Base-by-base conservation (phyloP, 495 filamentous ascomycete species). In the Aspergillus asperescens region DNA sequence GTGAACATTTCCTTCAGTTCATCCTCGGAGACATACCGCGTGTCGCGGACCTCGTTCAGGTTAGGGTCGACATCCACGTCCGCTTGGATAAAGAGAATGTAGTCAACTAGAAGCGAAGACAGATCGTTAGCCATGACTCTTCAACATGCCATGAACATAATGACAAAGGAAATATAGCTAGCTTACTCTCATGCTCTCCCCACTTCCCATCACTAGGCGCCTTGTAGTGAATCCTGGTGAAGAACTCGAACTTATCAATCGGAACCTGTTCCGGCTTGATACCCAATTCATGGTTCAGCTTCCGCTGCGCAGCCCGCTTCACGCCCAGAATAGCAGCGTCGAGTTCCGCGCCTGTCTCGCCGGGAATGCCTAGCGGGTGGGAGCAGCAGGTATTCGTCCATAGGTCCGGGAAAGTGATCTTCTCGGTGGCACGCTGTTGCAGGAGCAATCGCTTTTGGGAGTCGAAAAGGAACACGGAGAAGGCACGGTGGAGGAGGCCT, bases 371-470 rank as follows among this genome's bases (percentile, higher is more conserved):
- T 47, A 99, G 77, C 7, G 93, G 93, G 70, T 99, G 93, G 25
- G 93, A 99, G 76, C 93, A 99, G 80, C 93, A 99, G 32, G 93
- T 99, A 72, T 99, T 99, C 51, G 93, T 99, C 93, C 93, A 99
- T 89, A 96, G 91, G 65, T 90, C 88, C 27, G 93, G 93, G 75
- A 99, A 99, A 13, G 93, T 99, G 69, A 99, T 99, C 77, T 99
- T 99, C 74, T 96, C 91, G 38, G 86, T 75, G 41, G 93, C 93
- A 58, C 93, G 87, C 74, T 96, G 93, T 71, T 99, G 93, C 25
- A 99, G 83, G 34, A 97, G 84, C 56, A 99, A 77, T 61, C 88
- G 85, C 61, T 90, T 87, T 56, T 92, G 79, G 29, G 80, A 80
- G 68, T 96, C 88, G 77, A 99, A 99, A 58, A 99, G 83, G 77